phyloP scores from a whole-genome alignment of 78 protist genomes.

The Dictyostelium discoideum region dicty_2.7 NC_007088.5:52001-52500 shows the following conservation, averaged over 20 bases:
- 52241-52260: neutral
- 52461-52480: neutral
- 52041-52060: neutral
- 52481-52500: neutral
- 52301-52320: neutral
- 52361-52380: neutral
- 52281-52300: neutral
- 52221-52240: neutral
- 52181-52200: neutral
- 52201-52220: neutral
- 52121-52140: neutral
- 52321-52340: neutral
- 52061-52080: neutral
- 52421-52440: neutral
- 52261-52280: neutral
- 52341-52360: neutral
- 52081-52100: neutral
- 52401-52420: neutral
- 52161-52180: neutral
- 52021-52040: neutral
- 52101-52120: neutral
- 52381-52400: neutral
- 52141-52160: too few species aligned
- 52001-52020: neutral
- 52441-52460: neutral